A percentile compares a stretch with the other conserved stretches of the same genome.
Evolutionary conservation across 176 grass and related monocot species (phyloP).

Genomic region (Carex kokanica): DNA sequence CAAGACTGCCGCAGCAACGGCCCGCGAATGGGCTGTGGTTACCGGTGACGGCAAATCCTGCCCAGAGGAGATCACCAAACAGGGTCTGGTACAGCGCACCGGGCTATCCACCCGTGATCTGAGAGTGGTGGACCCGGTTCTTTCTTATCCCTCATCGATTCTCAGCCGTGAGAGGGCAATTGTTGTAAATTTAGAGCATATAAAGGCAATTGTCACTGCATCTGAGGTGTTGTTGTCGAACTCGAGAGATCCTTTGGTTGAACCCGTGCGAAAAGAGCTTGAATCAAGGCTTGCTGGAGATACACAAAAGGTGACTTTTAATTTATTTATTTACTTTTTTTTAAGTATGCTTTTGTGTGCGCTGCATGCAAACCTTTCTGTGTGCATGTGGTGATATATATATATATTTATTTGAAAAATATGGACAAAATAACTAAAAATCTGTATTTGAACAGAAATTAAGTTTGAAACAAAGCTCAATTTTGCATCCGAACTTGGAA

Average conservation of each 20-base stretch:
- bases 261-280: constrained; percentile 43
- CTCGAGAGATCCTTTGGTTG: constrained; percentile 38
- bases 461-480: not conserved
- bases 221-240: constrained; percentile 56
- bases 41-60: constrained; percentile 9
- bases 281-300: constrained; percentile 22
- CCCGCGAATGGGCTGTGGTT: constrained; percentile 35
- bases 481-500: not conserved
- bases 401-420: not conserved
- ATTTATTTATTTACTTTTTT: not conserved
- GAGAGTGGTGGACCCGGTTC: constrained; percentile 45
- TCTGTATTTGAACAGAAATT: not conserved
- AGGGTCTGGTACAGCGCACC: constrained; percentile 42
- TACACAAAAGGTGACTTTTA: not conserved
- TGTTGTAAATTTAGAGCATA: constrained; percentile 67
- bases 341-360: not conserved
- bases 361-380: not conserved
- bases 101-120: constrained; percentile 42
- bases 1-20: constrained; percentile 4
- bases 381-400: not conserved
- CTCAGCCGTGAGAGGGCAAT: constrained; percentile 45
- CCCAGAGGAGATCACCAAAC: constrained; percentile 39
- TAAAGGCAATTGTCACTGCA: constrained; percentile 58
- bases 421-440: not conserved
- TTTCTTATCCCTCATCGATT: constrained; percentile 42